phyloP scores from a whole-genome alignment of 1,284 basidiomycete genomes.

The Phellinidium pouzarii region DNA sequence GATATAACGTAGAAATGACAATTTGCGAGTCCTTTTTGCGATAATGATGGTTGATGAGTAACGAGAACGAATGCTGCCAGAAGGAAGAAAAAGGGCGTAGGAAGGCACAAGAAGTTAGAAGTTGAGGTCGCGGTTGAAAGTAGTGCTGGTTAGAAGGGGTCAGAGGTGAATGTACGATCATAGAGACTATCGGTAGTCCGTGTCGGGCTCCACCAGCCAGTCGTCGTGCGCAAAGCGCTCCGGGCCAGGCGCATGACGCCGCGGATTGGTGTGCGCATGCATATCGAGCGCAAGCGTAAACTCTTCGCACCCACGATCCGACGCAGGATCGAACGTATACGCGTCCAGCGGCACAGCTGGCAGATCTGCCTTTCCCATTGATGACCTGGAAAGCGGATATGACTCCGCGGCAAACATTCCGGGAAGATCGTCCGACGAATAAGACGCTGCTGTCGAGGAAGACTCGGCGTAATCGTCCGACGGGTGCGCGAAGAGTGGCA shows the following conservation, averaged over 20 bases:
- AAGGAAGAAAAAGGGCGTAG: background rate
- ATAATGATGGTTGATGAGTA: background rate
- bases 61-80: background rate
- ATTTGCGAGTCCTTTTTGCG: background rate
- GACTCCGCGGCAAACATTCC: background rate
- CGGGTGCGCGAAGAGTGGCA: slow-evolving; percentile 12
- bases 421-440: background rate
- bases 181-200: background rate
- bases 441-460: background rate
- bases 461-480: background rate
- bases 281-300: slow-evolving; percentile 5
- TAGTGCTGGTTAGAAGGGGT: background rate
- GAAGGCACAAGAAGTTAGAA: background rate
- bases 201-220: background rate
- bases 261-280: background rate
- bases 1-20: background rate
- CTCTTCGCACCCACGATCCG: background rate
- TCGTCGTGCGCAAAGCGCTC: background rate
- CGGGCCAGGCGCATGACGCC: background rate
- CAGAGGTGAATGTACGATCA: background rate
- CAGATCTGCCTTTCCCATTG: background rate
- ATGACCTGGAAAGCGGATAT: background rate
- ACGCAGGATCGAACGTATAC: background rate
- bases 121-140: background rate
- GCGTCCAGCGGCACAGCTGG: background rate